Base-by-base conservation (phyloP, 768 basidiomycete genomes). In the Phallus indusiatus region DNA sequence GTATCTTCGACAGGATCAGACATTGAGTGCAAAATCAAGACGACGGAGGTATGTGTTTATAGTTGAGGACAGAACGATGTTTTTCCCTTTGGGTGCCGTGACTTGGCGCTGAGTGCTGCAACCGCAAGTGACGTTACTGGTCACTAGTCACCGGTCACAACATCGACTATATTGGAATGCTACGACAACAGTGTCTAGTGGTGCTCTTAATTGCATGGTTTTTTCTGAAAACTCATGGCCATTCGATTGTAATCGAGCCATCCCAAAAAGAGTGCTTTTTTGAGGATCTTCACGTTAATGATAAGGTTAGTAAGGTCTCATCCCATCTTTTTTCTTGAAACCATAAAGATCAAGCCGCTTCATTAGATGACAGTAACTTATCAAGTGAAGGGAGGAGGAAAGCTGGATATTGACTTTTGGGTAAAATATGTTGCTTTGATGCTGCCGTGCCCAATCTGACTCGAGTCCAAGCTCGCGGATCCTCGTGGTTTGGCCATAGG, bases 361-460 rank as follows among this genome's bases (percentile, higher is more conserved):
- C 28, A 7, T 28, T 66, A 97, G 94, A 98, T 99, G 96, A 95
- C 95, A 22, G 90, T 99, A 53, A 96, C 95, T 42, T 99, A 98
- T 70, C 96, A 99, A 79, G 96, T 98, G 7, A 94, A 92, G 55
- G 93, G 91, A 48, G 96, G 96, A 22, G 95, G 96, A 0, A 90
- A 97, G 69, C 73, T 98, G 53, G 96, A 99, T 73, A 91, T 99
- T 61, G 95, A 99, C 72, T 98, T 98, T 69, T 95, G 87, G 88
- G 94, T 95, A 63, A 67, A 73, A 35, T 49, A 9, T 56, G 1
- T 14, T 34, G 28, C 28, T n/a, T 22, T 49, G 33, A 34, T 42
- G 20, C 24, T 42, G 20, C 24, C 17, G n/a, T 54, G 34, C 35
- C 59, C 56, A 48, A 47, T 63, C 58, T 54, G 65, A 34, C 55